A percentile compares a stretch with the other conserved stretches of the same genome.
Evolutionary conservation across 2,329 filamentous ascomycete species (phyloP).

Genomic region (Apiospora phragmitis): DNA sequence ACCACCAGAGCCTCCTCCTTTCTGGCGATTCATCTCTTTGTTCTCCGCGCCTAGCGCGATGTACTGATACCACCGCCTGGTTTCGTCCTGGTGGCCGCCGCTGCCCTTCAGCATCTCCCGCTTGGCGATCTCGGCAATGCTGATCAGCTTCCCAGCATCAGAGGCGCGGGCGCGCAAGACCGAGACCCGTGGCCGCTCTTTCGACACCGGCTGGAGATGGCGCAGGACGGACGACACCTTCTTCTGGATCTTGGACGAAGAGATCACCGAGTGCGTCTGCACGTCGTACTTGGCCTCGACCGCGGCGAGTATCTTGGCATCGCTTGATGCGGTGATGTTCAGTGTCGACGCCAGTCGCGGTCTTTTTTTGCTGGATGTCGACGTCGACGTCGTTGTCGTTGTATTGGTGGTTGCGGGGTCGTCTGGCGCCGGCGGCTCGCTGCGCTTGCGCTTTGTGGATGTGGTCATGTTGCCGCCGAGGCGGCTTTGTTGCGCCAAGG

Average conservation of each 20-base stretch:
- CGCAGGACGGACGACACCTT: slow-evolving; percentile 47
- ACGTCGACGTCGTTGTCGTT: not conserved
- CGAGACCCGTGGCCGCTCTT: slow-evolving; percentile 34
- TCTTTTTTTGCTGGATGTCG: slow-evolving; percentile 25
- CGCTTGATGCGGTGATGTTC: slow-evolving; percentile 31
- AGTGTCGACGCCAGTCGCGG: slow-evolving; percentile 24
- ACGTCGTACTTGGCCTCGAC: slow-evolving; percentile 50
- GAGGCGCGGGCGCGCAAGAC: slow-evolving; percentile 51
- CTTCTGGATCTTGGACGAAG: slow-evolving; percentile 60
- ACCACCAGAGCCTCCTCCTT: no score
- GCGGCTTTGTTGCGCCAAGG: not conserved
- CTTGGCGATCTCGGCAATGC: slow-evolving; percentile 66
- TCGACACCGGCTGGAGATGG: slow-evolving; percentile 39
- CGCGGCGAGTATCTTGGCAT: slow-evolving; percentile 44
- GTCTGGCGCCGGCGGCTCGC: slow-evolving; percentile 23
- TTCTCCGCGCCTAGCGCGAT: slow-evolving; percentile 54
- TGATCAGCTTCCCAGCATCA: slow-evolving; percentile 66
- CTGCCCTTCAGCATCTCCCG: slow-evolving; percentile 50
- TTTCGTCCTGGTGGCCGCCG: slow-evolving; percentile 21
- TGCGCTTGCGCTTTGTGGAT: slow-evolving; percentile 7
- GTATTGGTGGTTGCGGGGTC: not conserved
- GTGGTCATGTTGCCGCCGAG: not conserved
- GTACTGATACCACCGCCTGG: slow-evolving; percentile 54
- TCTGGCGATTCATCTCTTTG: slow-evolving; percentile 22
- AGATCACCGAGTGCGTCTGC: slow-evolving; percentile 55